These are phyloP conservation scores for Hibiscus trionum DNA, from an alignment of 345 rosid genomes.

Conservation along the genomic window DNA sequence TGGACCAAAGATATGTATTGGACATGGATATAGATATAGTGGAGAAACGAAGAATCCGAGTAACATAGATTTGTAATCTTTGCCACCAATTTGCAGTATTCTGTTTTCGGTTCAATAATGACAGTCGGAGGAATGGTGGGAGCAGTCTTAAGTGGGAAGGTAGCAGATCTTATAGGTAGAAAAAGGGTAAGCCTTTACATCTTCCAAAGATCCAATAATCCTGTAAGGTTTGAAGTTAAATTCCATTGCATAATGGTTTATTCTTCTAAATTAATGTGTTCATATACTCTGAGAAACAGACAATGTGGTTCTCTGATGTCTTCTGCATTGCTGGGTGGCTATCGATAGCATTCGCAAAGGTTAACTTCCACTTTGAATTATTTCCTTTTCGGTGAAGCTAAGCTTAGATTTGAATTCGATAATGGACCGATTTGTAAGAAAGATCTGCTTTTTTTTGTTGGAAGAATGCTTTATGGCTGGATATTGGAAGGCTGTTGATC, in stretches of 20 bases:
- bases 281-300: constrained; percentile 17
- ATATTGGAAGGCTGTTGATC: constrained; percentile 28
- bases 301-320: constrained; percentile 41
- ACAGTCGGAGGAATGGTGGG: constrained; percentile 26
- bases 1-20: too few species aligned
- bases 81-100: constrained; percentile 16
- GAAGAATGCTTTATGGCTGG: constrained; percentile 33
- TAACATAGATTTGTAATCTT: background rate
- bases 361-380: constrained; percentile 3
- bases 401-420: too few species aligned
- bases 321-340: constrained; percentile 44
- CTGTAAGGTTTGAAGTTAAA: background rate
- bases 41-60: too few species aligned
- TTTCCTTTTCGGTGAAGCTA: too few species aligned
- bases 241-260: background rate
- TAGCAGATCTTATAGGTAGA: constrained; percentile 28
- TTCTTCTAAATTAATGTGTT: background rate
- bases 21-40: too few species aligned
- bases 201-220: background rate
- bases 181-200: constrained; percentile 16
- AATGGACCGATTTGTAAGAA: background rate
- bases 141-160: constrained; percentile 13
- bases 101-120: constrained; percentile 26
- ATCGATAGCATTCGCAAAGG: constrained; percentile 46
- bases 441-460: constrained; percentile 1